Evolutionary conservation across 495 filamentous ascomycete species (phyloP), one percentile per base, ranked within the genome.

Genomic region (Aspergillus indologenus): DNA sequence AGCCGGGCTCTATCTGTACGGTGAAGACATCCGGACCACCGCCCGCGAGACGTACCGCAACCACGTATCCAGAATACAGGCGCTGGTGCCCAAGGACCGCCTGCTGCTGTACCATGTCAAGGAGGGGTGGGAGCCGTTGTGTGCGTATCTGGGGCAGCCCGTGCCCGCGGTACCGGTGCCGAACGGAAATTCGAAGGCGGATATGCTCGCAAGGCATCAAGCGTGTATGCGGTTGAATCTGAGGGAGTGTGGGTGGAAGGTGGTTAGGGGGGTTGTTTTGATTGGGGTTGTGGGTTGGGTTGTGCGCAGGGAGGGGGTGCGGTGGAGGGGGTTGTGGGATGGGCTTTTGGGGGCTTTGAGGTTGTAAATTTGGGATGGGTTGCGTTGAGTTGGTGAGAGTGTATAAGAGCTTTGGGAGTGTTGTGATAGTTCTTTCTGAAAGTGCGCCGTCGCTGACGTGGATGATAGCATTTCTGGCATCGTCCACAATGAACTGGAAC

Each of bases 81-180:
- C 64, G 3, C 29, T 78, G n/a, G 67, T 71, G 1, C 76, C 77
- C 4, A 65, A 69, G 18, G 75, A 75, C 0, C 61, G 69, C 9
- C 55, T 83, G 54, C 62, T 83, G 43, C 69, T 78, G 20, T 80
- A 70, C 64, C 58, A 71, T 21, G 56, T 80, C 6, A 67, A 64
- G 24, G 65, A 71, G 40, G 74, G 74, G 17, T 75, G 72, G 73
- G 68, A 62, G n/a, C 68, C 69, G 5, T 52, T 74, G 44, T 75
- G 73, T 34, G 46, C 71, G 58, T 75, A 72, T 51, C 58, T 75
- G 14, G 68, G 57, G 15, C 68, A 69, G 21, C 66, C 62, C 5
- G 50, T 71, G 23, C 71, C 69, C 3, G 54, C 61, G 43, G 59
- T 61, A 12, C 64, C 63, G 14, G 66, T 69, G 19, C 40, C 53